Percentiles rank a stretch among this genome's conserved stretches.
phyloP scores from a whole-genome alignment of 176 grass and related monocot species.

The Lolium rigidum region DNA sequence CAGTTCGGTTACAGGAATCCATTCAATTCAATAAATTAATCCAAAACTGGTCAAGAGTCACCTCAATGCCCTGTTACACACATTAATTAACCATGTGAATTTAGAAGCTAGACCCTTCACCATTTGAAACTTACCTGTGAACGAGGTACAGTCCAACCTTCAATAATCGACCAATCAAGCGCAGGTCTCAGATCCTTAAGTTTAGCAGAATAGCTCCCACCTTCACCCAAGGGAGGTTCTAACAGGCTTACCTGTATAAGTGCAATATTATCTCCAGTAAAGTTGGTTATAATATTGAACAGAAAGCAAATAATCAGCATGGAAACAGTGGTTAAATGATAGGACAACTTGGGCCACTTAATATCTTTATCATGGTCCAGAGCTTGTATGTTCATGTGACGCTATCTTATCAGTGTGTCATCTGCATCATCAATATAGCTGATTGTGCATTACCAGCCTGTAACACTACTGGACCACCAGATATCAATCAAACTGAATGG shows the following conservation, averaged over 20 bases:
- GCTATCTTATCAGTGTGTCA: constrained; percentile 14
- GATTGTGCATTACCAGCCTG: neutral
- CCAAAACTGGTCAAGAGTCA: constrained; percentile 16
- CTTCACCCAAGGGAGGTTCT: constrained; percentile 47
- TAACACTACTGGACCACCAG: neutral
- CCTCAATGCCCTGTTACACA: constrained; percentile 11
- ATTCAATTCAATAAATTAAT: constrained; percentile 8
- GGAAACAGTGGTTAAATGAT: constrained; percentile 19
- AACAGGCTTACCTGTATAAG: constrained; percentile 45
- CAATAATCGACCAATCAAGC: constrained; percentile 50
- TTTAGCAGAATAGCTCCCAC: constrained; percentile 13
- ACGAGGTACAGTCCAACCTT: constrained; percentile 56
- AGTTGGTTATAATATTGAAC: constrained; percentile 6
- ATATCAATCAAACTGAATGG: constrained; percentile 3
- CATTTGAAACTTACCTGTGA: constrained; percentile 41
- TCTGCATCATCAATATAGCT: constrained; percentile 14
- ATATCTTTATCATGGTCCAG: constrained; percentile 4
- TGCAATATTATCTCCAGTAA: neutral
- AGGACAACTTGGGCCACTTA: neutral
- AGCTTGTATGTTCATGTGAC: constrained; percentile 8
- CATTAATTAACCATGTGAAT: constrained; percentile 11
- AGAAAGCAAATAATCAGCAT: neutral
- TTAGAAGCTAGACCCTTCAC: neutral
- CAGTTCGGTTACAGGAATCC: neutral
- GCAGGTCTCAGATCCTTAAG: constrained; percentile 51